Conservation (phyloP, 768 basidiomycete species). For the Leccinum rimulosum region DNA sequence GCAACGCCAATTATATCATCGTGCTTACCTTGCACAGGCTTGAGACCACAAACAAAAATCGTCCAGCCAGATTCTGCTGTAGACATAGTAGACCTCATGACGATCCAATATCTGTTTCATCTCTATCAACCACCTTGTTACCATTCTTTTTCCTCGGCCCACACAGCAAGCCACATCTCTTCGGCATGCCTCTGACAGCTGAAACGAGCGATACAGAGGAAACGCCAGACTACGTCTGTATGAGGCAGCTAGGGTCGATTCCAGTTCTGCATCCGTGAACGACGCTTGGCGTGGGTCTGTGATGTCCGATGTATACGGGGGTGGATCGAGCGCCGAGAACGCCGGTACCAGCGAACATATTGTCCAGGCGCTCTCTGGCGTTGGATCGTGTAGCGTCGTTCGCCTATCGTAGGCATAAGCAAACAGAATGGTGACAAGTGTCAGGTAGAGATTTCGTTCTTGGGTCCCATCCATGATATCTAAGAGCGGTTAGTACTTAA, state of each 20-base stretch:
- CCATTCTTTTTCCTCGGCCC: slow-evolving; percentile 55
- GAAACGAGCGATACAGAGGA: slow-evolving; percentile 78
- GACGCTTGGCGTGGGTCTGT: slow-evolving; percentile 1
- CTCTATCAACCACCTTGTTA: slow-evolving; percentile 66
- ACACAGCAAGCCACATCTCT: slow-evolving; percentile 61
- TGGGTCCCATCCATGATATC: slow-evolving; percentile 60
- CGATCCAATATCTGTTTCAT: slow-evolving; percentile 73
- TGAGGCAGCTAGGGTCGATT: slow-evolving; percentile 51
- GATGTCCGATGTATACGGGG: slow-evolving; percentile 39
- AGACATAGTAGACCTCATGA: slow-evolving; percentile 87
- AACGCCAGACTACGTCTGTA: slow-evolving; percentile 76
- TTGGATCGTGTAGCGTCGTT: slow-evolving; percentile 76
- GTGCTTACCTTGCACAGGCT: slow-evolving; percentile 60
- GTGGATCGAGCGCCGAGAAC: slow-evolving; percentile 81
- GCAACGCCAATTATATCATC: background rate
- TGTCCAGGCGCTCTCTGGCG: slow-evolving; percentile 88
- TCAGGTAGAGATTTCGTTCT: slow-evolving; percentile 63
- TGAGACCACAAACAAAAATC: slow-evolving; percentile 85
- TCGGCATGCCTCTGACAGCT: slow-evolving; percentile 65
- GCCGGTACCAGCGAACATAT: slow-evolving; percentile 67
- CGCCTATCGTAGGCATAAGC: slow-evolving; percentile 80
- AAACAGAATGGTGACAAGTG: slow-evolving; percentile 69
- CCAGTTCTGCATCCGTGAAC: slow-evolving; percentile 48
- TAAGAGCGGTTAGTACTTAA: slow-evolving; percentile 26
- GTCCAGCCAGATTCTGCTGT: slow-evolving; percentile 83